Conservation (phyloP, 192 early-diverging fungal species). For the Anaeromyces robustus region DNA sequence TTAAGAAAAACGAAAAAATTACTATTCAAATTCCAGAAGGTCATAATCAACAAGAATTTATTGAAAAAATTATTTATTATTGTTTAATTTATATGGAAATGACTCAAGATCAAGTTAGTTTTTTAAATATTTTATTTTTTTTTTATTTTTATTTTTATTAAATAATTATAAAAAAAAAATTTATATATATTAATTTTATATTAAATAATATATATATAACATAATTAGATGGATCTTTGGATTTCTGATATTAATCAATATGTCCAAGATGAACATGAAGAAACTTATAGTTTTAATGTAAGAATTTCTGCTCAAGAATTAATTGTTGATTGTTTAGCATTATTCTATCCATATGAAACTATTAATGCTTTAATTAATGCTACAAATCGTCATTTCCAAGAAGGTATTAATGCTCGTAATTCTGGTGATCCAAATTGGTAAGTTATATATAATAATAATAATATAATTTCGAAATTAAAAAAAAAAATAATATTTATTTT, state of each 20-base stretch:
- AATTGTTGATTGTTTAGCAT: constrained; percentile 19
- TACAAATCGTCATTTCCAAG: constrained; percentile 25
- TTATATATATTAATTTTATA: constrained; percentile 32
- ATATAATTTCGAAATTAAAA: too few species aligned
- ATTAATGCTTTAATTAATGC: constrained; percentile 33
- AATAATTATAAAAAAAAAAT: too few species aligned
- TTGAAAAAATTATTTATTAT: neutral
- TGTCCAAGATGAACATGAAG: constrained; percentile 83
- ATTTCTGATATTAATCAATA: constrained; percentile 68
- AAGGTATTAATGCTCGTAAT: constrained; percentile 32
- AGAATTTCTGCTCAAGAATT: constrained; percentile 68
- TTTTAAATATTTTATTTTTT: neutral
- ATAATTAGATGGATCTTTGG: constrained; percentile 56
- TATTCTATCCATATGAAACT: constrained; percentile 17
- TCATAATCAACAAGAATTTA: constrained; percentile 13
- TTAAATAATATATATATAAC: constrained; percentile 72
- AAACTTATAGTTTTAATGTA: constrained; percentile 70
- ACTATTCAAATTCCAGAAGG: constrained; percentile 7
- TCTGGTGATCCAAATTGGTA: constrained; percentile 32
- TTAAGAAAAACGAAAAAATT: constrained; percentile 12
- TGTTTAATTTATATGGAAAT: neutral
- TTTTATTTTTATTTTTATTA: too few species aligned
- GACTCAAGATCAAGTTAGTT: neutral
- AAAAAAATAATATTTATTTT: too few species aligned
- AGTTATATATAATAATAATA: too few species aligned